Conservation (phyloP, 345 rosid genomes). For the Zanthoxylum bungeanum region DNA sequence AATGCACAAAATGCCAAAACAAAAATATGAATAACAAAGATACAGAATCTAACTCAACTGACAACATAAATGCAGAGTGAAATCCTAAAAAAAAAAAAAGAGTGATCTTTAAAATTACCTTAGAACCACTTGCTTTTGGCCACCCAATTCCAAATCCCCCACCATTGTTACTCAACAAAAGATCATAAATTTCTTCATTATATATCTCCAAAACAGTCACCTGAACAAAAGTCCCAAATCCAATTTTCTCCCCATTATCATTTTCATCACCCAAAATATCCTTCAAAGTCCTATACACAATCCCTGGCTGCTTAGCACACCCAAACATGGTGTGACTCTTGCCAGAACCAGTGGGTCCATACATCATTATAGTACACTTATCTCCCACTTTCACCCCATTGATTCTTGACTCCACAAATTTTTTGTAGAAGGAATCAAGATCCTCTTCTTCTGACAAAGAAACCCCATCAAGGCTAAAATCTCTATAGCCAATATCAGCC, state of each 20-base stretch:
- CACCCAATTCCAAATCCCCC: conserved; percentile 75
- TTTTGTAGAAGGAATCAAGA: conserved; percentile 65
- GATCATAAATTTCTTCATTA: conserved; percentile 93
- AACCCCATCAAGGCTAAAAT: conserved; percentile 83
- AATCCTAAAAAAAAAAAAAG: neutral
- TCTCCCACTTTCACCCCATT: conserved; percentile 74
- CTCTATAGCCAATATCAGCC: conserved; percentile 86
- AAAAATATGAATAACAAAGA: neutral
- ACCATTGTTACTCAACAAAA: conserved; percentile 58
- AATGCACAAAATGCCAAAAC: neutral
- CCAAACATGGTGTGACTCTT: conserved; percentile 98
- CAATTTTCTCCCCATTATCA: conserved; percentile 29
- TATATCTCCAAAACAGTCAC: conserved; percentile 91
- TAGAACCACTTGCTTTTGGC: conserved; percentile 68
- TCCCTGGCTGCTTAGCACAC: conserved; percentile 81
- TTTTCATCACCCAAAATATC: conserved; percentile 67
- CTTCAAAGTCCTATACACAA: conserved; percentile 68
- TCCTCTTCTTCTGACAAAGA: conserved; percentile 82
- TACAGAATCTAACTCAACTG: neutral
- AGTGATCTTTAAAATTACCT: conserved; percentile 31
- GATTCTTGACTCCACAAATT: conserved; percentile 70
- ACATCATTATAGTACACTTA: conserved; percentile 93
- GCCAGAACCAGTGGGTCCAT: conserved; percentile 96
- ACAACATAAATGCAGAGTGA: neutral
- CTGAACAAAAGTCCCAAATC: conserved; percentile 63